These are phyloP conservation scores for Scheffersomyces stambukii DNA, from an alignment of 1,139 yeast species.

Conservation along the genomic window DNA sequence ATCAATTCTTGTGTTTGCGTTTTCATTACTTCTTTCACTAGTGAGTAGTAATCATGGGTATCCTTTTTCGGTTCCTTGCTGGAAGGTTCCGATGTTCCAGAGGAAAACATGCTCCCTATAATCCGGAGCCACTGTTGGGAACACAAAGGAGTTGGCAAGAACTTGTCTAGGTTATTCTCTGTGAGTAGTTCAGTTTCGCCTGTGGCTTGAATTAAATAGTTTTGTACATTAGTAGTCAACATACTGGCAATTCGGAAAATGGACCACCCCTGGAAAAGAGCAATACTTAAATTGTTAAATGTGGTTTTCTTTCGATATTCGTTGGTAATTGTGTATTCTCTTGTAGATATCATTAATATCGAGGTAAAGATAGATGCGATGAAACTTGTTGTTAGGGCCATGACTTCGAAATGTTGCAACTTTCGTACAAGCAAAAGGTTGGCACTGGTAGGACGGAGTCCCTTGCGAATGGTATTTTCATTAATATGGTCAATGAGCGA, in stretches of 20 bases:
- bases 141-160: no score
- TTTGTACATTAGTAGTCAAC: no score
- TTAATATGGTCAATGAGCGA: conserved; percentile 16
- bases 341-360: conserved; percentile 21
- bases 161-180: no score
- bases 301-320: conserved; percentile 24
- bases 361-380: conserved; percentile 22
- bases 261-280: conserved; percentile 28
- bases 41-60: no score
- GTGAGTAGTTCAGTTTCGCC: no score
- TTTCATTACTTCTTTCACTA: no score
- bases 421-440: conserved; percentile 12
- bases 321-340: conserved; percentile 24
- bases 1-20: no score
- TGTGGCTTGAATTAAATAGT: conserved; percentile 4
- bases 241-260: conserved; percentile 22
- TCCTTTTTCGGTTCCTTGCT: no score
- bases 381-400: conserved; percentile 22
- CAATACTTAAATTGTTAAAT: conserved; percentile 30
- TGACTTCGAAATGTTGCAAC: conserved; percentile 17
- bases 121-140: no score
- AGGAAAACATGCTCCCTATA: no score
- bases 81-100: no score
- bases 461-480: conserved; percentile 1
- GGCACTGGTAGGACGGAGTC: conserved; percentile 5